These are phyloP conservation scores for Kuraishia capsulata DNA, from an alignment of 805 yeast genomes.

Conservation along the genomic window DNA sequence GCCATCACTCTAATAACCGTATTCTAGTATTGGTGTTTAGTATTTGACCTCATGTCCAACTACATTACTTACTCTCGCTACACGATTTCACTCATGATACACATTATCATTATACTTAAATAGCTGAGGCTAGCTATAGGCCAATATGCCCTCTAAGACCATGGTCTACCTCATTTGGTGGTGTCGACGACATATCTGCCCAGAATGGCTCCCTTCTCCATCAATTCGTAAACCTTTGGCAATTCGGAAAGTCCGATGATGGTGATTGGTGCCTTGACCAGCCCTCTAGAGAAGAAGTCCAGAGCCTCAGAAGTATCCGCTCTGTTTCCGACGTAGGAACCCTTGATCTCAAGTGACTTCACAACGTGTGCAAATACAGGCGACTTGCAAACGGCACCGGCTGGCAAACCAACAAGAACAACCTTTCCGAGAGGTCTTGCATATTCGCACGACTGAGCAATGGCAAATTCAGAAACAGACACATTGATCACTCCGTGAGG, in stretches of 20 bases:
- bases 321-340: constrained; percentile 55
- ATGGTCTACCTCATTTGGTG: constrained; percentile 29
- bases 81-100: too few species aligned
- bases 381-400: constrained; percentile 44
- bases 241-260: constrained; percentile 44
- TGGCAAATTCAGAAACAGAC: constrained; percentile 41
- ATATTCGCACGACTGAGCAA: constrained; percentile 31
- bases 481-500: constrained; percentile 45
- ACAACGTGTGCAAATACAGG: constrained; percentile 47
- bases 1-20: too few species aligned
- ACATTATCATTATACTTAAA: too few species aligned
- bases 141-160: too few species aligned
- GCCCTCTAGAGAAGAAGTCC: constrained; percentile 43
- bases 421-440: constrained; percentile 48
- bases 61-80: too few species aligned
- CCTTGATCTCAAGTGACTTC: constrained; percentile 42
- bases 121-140: too few species aligned
- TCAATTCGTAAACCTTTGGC: constrained; percentile 36
- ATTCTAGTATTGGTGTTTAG: too few species aligned
- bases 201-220: constrained; percentile 55
- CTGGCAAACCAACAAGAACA: constrained; percentile 55
- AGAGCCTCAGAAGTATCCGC: constrained; percentile 52
- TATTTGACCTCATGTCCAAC: too few species aligned
- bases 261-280: constrained; percentile 45
- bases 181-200: constrained; percentile 62